phyloP scores from a whole-genome alignment of 2,329 filamentous ascomycete species.

The Colletotrichum caudatum region DNA sequence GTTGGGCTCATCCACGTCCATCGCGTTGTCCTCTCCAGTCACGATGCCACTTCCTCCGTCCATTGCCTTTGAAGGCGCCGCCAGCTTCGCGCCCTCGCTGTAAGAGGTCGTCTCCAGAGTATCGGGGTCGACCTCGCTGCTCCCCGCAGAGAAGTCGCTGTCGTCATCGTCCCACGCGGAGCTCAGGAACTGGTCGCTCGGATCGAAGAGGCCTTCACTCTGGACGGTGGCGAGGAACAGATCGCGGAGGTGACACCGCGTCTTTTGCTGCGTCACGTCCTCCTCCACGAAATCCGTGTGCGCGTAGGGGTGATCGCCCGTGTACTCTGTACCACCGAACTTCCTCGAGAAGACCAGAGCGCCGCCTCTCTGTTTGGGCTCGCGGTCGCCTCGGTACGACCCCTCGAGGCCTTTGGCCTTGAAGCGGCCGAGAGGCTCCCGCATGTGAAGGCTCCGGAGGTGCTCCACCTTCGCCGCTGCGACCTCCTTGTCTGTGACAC shows the following conservation, averaged over 20 bases:
- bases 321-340: not conserved
- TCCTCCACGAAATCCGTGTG: not conserved
- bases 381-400: not conserved
- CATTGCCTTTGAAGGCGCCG: not conserved
- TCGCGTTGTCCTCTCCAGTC: not conserved
- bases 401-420: not conserved
- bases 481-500: not conserved
- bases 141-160: slow-evolving; percentile 1
- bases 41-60: not conserved
- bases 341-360: slow-evolving; percentile 4
- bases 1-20: not conserved
- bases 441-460: not conserved
- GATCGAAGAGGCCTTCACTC: not conserved
- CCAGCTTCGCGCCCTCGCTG: not conserved
- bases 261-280: not conserved
- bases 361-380: not conserved
- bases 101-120: not conserved
- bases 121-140: slow-evolving; percentile 10
- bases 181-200: slow-evolving; percentile 4
- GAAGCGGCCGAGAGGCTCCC: not conserved
- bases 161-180: slow-evolving; percentile 9
- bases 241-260: not conserved
- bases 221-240: not conserved
- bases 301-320: not conserved
- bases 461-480: not conserved